Base-by-base conservation (phyloP, 352 stramenopile genomes). In the Phytophthora multivora region DNA sequence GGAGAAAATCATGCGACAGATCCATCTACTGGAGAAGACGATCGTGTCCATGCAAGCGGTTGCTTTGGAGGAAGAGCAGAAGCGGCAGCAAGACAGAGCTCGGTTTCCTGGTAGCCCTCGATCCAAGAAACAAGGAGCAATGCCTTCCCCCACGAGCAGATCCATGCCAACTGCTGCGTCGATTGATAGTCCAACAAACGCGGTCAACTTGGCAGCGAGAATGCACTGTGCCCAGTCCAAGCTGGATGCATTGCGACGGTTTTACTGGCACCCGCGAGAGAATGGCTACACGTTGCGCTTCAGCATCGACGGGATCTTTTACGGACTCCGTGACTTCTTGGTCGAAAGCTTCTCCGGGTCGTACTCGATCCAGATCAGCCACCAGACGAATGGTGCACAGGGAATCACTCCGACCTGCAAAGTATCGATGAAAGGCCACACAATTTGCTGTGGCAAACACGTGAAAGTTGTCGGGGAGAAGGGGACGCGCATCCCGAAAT, bases 271-370 rank as follows among this genome's bases (percentile, higher is more conserved):
- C 40, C 83, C 80, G 31, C 71, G 77, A 0, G 83, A 89, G 51
- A 92, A 88, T 51, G 57, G 82, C 42, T 93, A 93, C 64, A 83
- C 83, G 2, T 63, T 91, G 30, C 83, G 85, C 21, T 89, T 89
- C 51, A 93, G 83, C 42, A 82, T 91, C 18, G 81, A 89, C 35
- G 85, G 85, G 9, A 89, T 93, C 25, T 93, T 89, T 56, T 90
- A 91, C 60, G 82, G 85, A 1, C 62, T 91, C 11, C 79, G 80
- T 1, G 79, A 91, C 26, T 91, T 93, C 51, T 79, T 79, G 13
- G 60, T 93, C 15, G 82, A 93, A 55, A 76, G 62, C 11, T 77
- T 93, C n/a, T 68, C 72, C 39, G 72, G 75, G 39, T 77, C 71
- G 2, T 92, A 83, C 49, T 80, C 69, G 12, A 67, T 90, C 16